phyloP scores from a whole-genome alignment of 2,329 filamentous ascomycete species.

The Mycosphaerella arachidis region DNA sequence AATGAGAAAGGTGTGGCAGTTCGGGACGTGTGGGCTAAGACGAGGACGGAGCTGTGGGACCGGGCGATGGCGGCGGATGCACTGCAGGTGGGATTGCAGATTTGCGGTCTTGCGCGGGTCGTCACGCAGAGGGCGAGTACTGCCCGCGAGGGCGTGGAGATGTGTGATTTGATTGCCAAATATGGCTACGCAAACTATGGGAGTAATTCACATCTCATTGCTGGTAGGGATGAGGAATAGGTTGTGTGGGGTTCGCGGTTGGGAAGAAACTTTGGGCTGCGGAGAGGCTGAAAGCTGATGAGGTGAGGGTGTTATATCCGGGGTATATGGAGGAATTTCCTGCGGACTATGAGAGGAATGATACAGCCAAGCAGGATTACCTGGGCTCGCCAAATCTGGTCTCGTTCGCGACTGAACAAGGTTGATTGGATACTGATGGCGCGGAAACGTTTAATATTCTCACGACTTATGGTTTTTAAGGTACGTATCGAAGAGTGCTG shows the following conservation, averaged over 20 bases:
- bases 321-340: constrained; percentile 38
- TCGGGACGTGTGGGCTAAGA: constrained; percentile 41
- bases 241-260: constrained; percentile 35
- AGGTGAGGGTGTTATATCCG: constrained; percentile 34
- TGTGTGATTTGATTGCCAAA: constrained; percentile 37
- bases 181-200: constrained; percentile 43
- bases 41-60: constrained; percentile 37
- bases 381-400: constrained; percentile 35
- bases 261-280: constrained; percentile 35
- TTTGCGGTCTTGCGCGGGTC: constrained; percentile 40
- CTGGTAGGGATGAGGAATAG: constrained; percentile 37
- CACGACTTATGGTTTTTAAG: constrained; percentile 33
- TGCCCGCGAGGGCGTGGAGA: constrained; percentile 41
- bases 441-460: constrained; percentile 36
- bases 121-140: constrained; percentile 40
- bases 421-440: constrained; percentile 33
- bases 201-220: constrained; percentile 42
- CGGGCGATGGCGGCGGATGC: constrained; percentile 35
- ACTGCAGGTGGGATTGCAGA: constrained; percentile 40
- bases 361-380: constrained; percentile 21
- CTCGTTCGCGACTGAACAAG: constrained; percentile 34
- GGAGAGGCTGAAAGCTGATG: constrained; percentile 31
- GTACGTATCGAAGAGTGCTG: neutral
- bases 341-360: constrained; percentile 28
- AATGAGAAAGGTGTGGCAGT: constrained; percentile 42